Evolutionary conservation across 805 yeast genomes (phyloP).

Genomic region (Ogataea minuta): DNA sequence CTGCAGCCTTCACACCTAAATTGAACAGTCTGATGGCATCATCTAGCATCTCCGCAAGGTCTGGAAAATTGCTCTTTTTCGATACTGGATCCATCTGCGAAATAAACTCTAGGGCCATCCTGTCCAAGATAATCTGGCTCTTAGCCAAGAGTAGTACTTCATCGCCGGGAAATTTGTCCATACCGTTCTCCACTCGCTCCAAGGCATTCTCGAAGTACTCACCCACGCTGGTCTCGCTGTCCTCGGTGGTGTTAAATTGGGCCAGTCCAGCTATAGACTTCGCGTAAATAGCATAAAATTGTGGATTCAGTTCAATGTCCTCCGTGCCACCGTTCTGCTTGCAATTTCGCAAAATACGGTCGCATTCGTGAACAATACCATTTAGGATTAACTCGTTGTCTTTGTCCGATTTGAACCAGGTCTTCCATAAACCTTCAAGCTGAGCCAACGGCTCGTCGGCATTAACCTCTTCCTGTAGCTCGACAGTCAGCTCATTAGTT

Average conservation of each 20-base stretch:
- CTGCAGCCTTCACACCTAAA: slow-evolving; percentile 37
- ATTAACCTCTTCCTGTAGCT: slow-evolving; percentile 65
- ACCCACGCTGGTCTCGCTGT: slow-evolving; percentile 32
- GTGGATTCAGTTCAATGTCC: slow-evolving; percentile 38
- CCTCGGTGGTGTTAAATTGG: slow-evolving; percentile 41
- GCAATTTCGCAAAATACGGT: slow-evolving; percentile 60
- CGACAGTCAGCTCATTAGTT: slow-evolving; percentile 52
- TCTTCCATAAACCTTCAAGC: slow-evolving; percentile 67
- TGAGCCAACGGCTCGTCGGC: slow-evolving; percentile 80
- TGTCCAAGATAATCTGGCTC: slow-evolving; percentile 52
- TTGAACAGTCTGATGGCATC: slow-evolving; percentile 47
- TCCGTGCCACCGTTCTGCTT: slow-evolving; percentile 32
- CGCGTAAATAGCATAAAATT: slow-evolving; percentile 73
- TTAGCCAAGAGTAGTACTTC: slow-evolving; percentile 48
- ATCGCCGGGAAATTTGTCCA: slow-evolving; percentile 46
- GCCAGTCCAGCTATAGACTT: slow-evolving; percentile 66
- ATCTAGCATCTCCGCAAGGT: slow-evolving; percentile 42
- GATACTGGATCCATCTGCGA: slow-evolving; percentile 48
- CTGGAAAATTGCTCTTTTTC: slow-evolving; percentile 32
- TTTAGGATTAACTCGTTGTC: slow-evolving; percentile 66
- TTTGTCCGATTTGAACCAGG: slow-evolving; percentile 53
- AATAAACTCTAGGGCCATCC: slow-evolving; percentile 58
- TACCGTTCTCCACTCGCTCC: slow-evolving; percentile 65
- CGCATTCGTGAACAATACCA: slow-evolving; percentile 92
- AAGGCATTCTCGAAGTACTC: slow-evolving; percentile 69